These are phyloP conservation scores for Termitomyces bulborhizus DNA, from an alignment of 768 basidiomycete genomes.

Conservation along the genomic window DNA sequence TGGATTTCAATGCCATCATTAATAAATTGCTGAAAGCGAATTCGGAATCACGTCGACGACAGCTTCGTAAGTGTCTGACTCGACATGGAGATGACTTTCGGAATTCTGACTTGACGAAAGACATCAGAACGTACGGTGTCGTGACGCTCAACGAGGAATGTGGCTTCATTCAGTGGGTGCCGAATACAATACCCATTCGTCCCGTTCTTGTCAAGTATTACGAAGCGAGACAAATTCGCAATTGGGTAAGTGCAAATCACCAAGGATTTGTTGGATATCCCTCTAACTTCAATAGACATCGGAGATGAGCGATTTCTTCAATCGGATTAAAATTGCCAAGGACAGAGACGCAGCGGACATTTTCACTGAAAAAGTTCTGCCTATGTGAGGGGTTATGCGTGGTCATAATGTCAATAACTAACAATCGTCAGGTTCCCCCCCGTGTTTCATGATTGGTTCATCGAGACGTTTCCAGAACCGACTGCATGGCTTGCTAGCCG, in stretches of 20 bases:
- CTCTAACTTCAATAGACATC: constrained; percentile 24
- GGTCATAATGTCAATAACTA: not conserved
- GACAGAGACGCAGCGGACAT: constrained; percentile 47
- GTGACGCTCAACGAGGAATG: constrained; percentile 96
- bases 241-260: constrained; percentile 28
- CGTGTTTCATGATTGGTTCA: constrained; percentile 96
- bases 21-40: constrained; percentile 93
- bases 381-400: constrained; percentile 33
- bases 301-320: constrained; percentile 42
- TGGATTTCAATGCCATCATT: constrained; percentile 98
- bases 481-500: constrained; percentile 90
- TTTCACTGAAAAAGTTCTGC: constrained; percentile 50
- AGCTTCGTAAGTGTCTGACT: constrained; percentile 61
- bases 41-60: constrained; percentile 85
- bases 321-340: constrained; percentile 39
- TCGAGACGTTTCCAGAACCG: constrained; percentile 95
- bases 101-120: constrained; percentile 31
- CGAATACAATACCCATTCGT: constrained; percentile 81
- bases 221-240: constrained; percentile 32
- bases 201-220: constrained; percentile 69
- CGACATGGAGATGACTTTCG: too few relatives aligned
- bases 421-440: constrained; percentile 54
- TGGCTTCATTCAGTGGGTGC: constrained; percentile 98
- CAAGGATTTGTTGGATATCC: not conserved
- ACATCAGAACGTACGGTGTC: constrained; percentile 97